Conservation (phyloP, 805 yeast species). For the Novakomyces olei region DNA sequence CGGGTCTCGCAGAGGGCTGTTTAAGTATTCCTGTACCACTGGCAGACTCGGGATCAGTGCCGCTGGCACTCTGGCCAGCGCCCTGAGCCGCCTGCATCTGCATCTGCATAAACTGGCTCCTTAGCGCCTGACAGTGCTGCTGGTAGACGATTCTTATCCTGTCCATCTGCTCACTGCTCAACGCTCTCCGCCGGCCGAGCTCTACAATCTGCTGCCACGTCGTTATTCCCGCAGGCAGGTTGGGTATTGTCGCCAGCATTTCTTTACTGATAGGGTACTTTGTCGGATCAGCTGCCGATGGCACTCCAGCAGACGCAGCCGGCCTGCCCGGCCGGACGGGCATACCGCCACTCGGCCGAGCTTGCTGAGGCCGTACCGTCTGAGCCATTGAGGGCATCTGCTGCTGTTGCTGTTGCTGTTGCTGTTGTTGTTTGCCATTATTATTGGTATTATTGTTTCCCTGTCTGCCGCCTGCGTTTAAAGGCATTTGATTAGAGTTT, state of each 20-base stretch:
- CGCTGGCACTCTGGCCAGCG: no score
- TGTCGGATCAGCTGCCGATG: neutral
- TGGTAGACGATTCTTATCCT: neutral
- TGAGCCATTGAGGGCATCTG: neutral
- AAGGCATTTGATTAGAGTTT: neutral
- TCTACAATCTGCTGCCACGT: constrained; percentile 1
- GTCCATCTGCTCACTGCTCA: neutral
- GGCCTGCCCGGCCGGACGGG: no score
- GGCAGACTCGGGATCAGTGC: no score
- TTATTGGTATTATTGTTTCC: neutral
- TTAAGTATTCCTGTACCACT: no score
- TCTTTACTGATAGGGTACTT: neutral
- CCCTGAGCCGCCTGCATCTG: no score
- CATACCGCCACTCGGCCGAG: neutral
- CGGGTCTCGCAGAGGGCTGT: no score
- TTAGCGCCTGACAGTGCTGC: no score
- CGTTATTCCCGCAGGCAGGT: neutral
- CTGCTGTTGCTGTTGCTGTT: neutral
- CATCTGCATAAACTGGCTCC: no score
- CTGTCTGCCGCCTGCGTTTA: neutral
- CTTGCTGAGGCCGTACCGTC: neutral
- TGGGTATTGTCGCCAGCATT: constrained; percentile 1
- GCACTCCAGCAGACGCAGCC: no score
- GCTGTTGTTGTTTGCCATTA: neutral
- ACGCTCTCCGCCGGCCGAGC: neutral